phyloP scores from a whole-genome alignment of 2,329 filamentous ascomycete genomes.

The Ophiosphaerella herpotricha region DNA sequence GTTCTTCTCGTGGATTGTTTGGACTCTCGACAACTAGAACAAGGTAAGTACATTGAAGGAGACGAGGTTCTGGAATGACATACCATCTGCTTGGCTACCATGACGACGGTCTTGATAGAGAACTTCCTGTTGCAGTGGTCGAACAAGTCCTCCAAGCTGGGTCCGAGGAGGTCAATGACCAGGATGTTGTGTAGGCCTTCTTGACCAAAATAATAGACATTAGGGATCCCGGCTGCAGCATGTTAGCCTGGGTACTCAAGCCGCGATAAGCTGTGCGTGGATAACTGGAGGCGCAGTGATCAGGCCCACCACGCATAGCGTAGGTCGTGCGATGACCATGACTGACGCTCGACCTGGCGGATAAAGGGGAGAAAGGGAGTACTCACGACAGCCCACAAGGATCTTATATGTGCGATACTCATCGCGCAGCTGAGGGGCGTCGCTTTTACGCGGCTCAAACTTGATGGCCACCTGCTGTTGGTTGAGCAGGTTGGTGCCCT shows the following conservation, averaged over 20 bases:
- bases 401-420: conserved; percentile 99
- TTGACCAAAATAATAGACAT: conserved; percentile 99
- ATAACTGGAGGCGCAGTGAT: neutral
- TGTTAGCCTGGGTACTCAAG: conserved; percentile 13
- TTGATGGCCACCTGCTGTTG: conserved; percentile 99
- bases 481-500: conserved; percentile 97
- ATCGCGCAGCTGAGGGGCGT: conserved; percentile 95
- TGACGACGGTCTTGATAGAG: conserved; percentile 95
- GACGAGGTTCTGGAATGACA: conserved; percentile 27
- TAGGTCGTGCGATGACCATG: neutral
- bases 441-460: conserved; percentile 98
- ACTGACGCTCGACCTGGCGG: conserved; percentile 6
- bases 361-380: conserved; percentile 17
- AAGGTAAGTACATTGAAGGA: conserved; percentile 9
- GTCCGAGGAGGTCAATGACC: conserved; percentile 93
- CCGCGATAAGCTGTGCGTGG: neutral
- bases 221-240: conserved; percentile 85
- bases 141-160: conserved; percentile 94
- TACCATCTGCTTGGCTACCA: conserved; percentile 99
- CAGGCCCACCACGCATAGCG: neutral
- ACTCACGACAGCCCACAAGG: conserved; percentile 97
- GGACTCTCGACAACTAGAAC: conserved; percentile 80
- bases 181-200: conserved; percentile 98
- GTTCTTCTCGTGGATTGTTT: conserved; percentile 97
- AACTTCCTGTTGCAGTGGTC: conserved; percentile 96